Evolutionary conservation across 805 yeast species (phyloP), one percentile per base, ranked within the genome.

Genomic region (Suhomyces emberorum): DNA sequence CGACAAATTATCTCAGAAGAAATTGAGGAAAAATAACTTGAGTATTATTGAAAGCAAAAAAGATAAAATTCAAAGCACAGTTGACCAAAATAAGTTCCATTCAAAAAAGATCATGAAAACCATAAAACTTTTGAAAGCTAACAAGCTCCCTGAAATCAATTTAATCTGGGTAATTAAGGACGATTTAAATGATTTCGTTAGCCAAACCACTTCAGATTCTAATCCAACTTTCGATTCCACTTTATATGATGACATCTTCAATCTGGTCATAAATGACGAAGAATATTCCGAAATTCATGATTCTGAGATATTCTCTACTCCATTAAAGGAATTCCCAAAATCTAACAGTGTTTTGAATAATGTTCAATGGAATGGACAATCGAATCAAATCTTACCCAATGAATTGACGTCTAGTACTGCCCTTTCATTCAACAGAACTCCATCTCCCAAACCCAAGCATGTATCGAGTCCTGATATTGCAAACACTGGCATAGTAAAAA

Each of bases 201-300:
- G 62, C 32, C 19, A 25, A 17, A 15, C 34, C 26, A 61, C 59
- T 35, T 68, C 61, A 27, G 72, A 67, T 23, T 63, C 67, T 9
- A 67, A 57, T 31, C 60, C 59, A 32, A 44, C 57, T 4, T 60
- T 57, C 40, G 73, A 67, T 41, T 65, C 62, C 8, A 52, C 66
- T 7, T 51, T 68, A 25, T 69, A 67, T 42, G 74, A 69, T 37
- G 73, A 69, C 36, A 54, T 69, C n/a, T 49, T 62, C 33, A 58
- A 51, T 20, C 49, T 45, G 49, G 35, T 40, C 16, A 16, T 37
- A 7, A 30, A 25, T 7, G 45, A 41, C 12, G 49, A 20, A 18
- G 46, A 41, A 14, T 45, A 34, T 30, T 24, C 34, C 17, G 41
- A 39, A 9, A 29, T 35, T 15, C 34, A 45, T 30, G 49, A 45